Evolutionary conservation across 345 rosid species (phyloP).

Genomic region (Excoecaria cochinchinensis): DNA sequence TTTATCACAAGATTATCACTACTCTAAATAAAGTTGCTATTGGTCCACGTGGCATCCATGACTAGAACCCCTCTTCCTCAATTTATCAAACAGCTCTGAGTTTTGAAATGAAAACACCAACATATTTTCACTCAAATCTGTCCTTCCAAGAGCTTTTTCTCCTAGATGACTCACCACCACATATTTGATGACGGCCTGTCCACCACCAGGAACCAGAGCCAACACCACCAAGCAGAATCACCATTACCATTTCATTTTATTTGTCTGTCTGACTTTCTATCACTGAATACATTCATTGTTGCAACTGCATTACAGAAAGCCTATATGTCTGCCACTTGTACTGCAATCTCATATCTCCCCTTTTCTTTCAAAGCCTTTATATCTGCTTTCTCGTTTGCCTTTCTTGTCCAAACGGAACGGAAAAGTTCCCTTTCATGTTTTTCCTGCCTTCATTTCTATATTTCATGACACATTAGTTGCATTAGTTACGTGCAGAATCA

Average conservation of each 20-base stretch:
- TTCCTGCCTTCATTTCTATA: constrained; percentile 28
- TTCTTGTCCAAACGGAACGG: constrained; percentile 39
- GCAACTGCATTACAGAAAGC: constrained; percentile 42
- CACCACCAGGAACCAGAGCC: constrained; percentile 36
- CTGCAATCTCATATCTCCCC: constrained; percentile 25
- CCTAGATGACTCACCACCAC: constrained; percentile 52
- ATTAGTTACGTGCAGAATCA: constrained; percentile 31
- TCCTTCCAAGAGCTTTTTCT: constrained; percentile 44
- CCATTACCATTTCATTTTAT: constrained; percentile 30
- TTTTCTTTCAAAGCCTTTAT: constrained; percentile 17
- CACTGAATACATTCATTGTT: constrained; percentile 23
- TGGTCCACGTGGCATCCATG: constrained; percentile 66
- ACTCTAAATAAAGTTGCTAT: constrained; percentile 27
- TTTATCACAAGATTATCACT: constrained; percentile 1
- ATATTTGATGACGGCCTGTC: constrained; percentile 55
- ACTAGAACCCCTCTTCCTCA: constrained; percentile 24
- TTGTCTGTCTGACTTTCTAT: constrained; percentile 13
- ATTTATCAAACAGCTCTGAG: constrained; percentile 37
- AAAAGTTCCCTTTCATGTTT: constrained; percentile 27
- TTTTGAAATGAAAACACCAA: constrained; percentile 55
- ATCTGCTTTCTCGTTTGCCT: constrained; percentile 28
- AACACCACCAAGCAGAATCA: background rate
- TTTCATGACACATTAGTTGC: constrained; percentile 42
- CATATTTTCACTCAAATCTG: constrained; percentile 40
- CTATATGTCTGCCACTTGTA: constrained; percentile 69